phyloP scores from a whole-genome alignment of 805 yeast species.

The Lipomyces mesembrius region DNA sequence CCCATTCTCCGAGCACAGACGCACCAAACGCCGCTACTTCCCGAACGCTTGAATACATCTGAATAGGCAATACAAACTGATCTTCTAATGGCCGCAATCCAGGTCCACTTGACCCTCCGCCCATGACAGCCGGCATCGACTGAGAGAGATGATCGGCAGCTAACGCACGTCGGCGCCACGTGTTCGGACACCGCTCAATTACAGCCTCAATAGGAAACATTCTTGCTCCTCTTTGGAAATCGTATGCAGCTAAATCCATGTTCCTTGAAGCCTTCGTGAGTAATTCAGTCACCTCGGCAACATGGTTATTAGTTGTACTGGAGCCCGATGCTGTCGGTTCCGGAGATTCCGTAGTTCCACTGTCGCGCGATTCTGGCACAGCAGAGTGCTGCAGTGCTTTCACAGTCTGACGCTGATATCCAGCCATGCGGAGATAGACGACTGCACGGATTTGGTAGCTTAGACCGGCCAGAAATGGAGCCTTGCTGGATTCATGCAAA shows the following conservation, averaged over 20 bases:
- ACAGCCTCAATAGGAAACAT: slow-evolving; percentile 25
- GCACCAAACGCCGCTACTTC: slow-evolving; percentile 51
- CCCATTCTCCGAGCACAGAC: slow-evolving; percentile 48
- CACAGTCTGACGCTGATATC: slow-evolving; percentile 23
- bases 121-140: slow-evolving; percentile 12
- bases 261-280: slow-evolving; percentile 17
- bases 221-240: slow-evolving; percentile 33
- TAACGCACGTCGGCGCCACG: slow-evolving; percentile 29
- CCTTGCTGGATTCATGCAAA: slow-evolving; percentile 31
- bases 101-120: slow-evolving; percentile 29
- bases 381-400: slow-evolving; percentile 15
- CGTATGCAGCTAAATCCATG: slow-evolving; percentile 31
- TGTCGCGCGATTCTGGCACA: neutral
- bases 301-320: neutral
- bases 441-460: slow-evolving; percentile 39
- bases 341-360: slow-evolving; percentile 14
- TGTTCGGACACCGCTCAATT: slow-evolving; percentile 28
- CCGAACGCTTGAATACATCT: slow-evolving; percentile 46
- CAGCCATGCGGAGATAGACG: slow-evolving; percentile 36
- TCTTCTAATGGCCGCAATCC: slow-evolving; percentile 45
- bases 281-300: slow-evolving; percentile 12
- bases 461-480: slow-evolving; percentile 32
- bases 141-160: slow-evolving; percentile 6
- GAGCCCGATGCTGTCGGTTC: slow-evolving; percentile 11
- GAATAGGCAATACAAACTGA: slow-evolving; percentile 47